Conservation (phyloP, 352 stramenopile species). For the Pythium oligandrum region DNA sequence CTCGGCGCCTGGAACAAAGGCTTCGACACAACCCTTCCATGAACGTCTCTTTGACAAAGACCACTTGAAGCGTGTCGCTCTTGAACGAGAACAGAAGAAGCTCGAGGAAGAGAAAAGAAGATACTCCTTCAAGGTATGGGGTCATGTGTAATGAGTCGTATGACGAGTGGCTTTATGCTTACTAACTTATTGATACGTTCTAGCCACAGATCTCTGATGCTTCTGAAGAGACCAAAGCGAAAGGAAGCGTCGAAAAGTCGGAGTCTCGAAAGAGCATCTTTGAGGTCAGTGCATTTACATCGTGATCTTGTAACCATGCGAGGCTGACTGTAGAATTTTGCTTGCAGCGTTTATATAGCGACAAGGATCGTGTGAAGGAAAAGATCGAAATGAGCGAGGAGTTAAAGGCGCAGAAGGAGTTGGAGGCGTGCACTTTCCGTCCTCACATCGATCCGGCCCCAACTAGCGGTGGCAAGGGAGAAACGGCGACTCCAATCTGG, state of each 20-base stretch:
- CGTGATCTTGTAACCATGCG: constrained; percentile 10
- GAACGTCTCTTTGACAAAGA: constrained; percentile 78
- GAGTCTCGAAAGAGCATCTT: constrained; percentile 73
- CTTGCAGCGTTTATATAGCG: constrained; percentile 68
- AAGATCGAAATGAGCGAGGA: constrained; percentile 72
- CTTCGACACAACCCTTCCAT: constrained; percentile 60
- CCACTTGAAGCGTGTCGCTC: constrained; percentile 54
- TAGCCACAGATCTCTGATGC: constrained; percentile 55
- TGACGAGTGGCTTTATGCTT: too few relatives aligned
- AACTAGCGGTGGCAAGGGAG: constrained; percentile 21
- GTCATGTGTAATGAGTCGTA: neutral
- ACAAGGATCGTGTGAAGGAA: constrained; percentile 75
- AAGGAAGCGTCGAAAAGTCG: constrained; percentile 44
- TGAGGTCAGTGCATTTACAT: constrained; percentile 32
- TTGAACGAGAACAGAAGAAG: constrained; percentile 66
- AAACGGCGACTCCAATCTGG: constrained; percentile 54
- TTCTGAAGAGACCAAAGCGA: constrained; percentile 52
- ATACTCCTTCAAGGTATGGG: constrained; percentile 71
- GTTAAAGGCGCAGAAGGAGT: constrained; percentile 63
- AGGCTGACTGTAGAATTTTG: constrained; percentile 6
- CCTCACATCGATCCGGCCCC: constrained; percentile 50
- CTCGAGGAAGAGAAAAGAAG: constrained; percentile 57
- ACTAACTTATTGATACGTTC: constrained; percentile 6
- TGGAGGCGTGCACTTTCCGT: constrained; percentile 77
- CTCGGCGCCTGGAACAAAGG: constrained; percentile 16